Evolutionary conservation across 371 early-diverging fungal species (phyloP), one percentile per base, ranked within the genome.

Genomic region (Mucor plumbeus): DNA sequence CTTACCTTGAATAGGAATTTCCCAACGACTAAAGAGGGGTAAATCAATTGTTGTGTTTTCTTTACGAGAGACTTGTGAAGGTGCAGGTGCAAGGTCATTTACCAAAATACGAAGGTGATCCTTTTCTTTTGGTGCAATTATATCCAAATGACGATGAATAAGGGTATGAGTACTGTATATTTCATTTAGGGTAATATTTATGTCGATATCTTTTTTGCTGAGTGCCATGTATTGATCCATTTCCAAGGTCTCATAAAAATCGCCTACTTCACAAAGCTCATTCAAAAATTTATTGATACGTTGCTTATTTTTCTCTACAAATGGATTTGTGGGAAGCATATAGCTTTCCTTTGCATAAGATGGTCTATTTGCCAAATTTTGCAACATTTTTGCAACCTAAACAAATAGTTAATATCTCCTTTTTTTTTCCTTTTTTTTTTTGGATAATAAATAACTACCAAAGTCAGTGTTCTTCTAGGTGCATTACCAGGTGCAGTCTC

Each of bases 161-260:
- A 97, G 80, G n/a, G 90, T 82, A 50, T 95, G 93, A 13, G 94
- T 96, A 67, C 90, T 94, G 80, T 92, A 95, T 65, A 97, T 90
- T 85, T 97, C 97, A 76, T 97, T 97, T 36, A 95, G 76, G 17
- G 94, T 93, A 63, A 97, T 95, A 73, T 90, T 90, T 39, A 97
- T 81, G 54, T 88, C 77, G 54, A 96, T 87, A 64, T 97, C 93
- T 75, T 95, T 95, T 74, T 95, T 95, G 14, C 95, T 95, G 61
- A 97, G 77, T 0, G 96, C 95, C 83, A 96, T 91, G 72, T 97
- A 97, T 79, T 97, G 97, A 76, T 97, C 97, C 95, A 96, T 97
- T 87, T 97, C 97, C 70, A 97, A 74, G 33, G 90, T 85, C 71
- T 97, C 96, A 74, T 95, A 95, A 81, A 97, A 97, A 71, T 97